A percentile compares a stretch with the other conserved stretches of the same genome.
phyloP scores from a whole-genome alignment of 768 basidiomycete genomes.

The Trametes coccinea region DNA sequence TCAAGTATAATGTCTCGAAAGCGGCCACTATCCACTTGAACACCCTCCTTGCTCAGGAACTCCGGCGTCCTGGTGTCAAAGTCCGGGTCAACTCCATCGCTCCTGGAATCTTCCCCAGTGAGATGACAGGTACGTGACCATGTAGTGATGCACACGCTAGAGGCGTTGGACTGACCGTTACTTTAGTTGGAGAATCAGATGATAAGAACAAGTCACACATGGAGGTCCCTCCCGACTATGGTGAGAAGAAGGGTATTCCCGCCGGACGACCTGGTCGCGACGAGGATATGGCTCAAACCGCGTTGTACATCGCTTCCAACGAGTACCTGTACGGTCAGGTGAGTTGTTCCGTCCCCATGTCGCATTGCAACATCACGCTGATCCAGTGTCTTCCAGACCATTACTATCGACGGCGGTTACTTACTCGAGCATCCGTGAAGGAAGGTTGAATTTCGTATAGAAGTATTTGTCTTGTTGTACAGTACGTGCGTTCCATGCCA shows the following conservation, averaged over 20 bases:
- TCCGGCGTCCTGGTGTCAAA: conserved; percentile 32
- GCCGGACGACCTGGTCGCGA: conserved; percentile 38
- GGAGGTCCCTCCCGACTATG: conserved; percentile 29
- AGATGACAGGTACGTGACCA: conserved; percentile 35
- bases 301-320: conserved; percentile 35
- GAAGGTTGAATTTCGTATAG: background rate
- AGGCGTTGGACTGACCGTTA: background rate
- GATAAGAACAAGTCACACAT: conserved; percentile 37
- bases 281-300: conserved; percentile 38
- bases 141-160: background rate
- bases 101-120: conserved; percentile 39
- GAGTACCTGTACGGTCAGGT: conserved; percentile 40
- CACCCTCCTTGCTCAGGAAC: conserved; percentile 38
- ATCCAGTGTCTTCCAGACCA: conserved; percentile 11
- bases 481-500: background rate
- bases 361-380: background rate
- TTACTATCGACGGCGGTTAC: conserved; percentile 33
- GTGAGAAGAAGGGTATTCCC: conserved; percentile 37
- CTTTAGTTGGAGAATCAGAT: conserved; percentile 29
- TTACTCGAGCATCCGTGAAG: conserved; percentile 32
- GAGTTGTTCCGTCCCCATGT: background rate
- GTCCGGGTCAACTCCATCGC: conserved; percentile 40
- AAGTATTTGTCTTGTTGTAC: background rate
- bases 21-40: conserved; percentile 38
- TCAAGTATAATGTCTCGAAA: conserved; percentile 48